Conservation (phyloP, 805 yeast genomes). For the Lipomyces anomalus region DNA sequence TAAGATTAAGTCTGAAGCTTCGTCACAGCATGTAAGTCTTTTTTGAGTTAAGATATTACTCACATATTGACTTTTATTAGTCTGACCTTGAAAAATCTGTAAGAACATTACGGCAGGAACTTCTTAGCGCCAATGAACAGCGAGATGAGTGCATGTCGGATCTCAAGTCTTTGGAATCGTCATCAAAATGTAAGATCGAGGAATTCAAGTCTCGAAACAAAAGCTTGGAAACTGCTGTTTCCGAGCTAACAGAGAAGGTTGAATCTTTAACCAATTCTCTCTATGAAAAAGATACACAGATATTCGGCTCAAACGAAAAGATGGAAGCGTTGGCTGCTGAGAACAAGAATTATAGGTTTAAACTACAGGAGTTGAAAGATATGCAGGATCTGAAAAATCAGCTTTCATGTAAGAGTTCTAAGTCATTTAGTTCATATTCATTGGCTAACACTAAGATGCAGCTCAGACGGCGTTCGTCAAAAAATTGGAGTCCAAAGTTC, state of each 20-base stretch:
- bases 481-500: constrained; percentile 47
- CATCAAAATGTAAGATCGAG: constrained; percentile 23
- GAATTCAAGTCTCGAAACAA: constrained; percentile 21
- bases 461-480: constrained; percentile 43
- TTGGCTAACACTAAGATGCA: no score
- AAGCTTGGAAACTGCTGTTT: constrained; percentile 28
- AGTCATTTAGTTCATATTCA: no score
- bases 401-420: no score
- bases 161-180: constrained; percentile 6
- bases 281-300: constrained; percentile 23
- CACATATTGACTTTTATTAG: no score
- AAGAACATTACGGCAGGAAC: constrained; percentile 37
- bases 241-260: constrained; percentile 32
- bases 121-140: constrained; percentile 26
- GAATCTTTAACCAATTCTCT: constrained; percentile 14
- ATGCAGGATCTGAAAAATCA: constrained; percentile 13
- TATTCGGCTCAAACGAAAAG: constrained; percentile 33
- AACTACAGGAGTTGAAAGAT: constrained; percentile 9
- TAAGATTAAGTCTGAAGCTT: constrained; percentile 28
- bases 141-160: constrained; percentile 28
- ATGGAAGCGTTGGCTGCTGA: constrained; percentile 28
- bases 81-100: constrained; percentile 30
- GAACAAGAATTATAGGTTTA: constrained; percentile 8
- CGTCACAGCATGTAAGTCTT: no score
- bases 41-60: no score